Conservation (phyloP, 768 basidiomycete species). For the Phallus indusiatus region DNA sequence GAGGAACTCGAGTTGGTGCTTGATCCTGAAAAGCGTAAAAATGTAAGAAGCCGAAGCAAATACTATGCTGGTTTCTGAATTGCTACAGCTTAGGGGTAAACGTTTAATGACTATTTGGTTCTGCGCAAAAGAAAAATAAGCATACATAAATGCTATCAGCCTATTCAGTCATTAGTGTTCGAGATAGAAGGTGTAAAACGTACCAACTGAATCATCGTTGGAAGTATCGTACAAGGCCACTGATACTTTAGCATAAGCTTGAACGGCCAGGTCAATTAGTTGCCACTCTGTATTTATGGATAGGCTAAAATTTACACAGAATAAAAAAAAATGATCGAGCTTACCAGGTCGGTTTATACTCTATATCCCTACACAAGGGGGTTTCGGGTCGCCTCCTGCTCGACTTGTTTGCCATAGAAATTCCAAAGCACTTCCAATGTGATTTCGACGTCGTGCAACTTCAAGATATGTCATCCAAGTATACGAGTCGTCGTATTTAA, state of each 20-base stretch:
- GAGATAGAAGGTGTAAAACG: conserved; percentile 27
- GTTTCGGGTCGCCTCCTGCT: conserved; percentile 54
- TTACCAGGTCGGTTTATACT: conserved; percentile 70
- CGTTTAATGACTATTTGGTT: conserved; percentile 14
- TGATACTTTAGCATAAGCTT: conserved; percentile 73
- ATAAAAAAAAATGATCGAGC: conserved; percentile 12
- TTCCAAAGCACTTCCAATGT: conserved; percentile 67
- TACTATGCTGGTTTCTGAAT: conserved; percentile 68
- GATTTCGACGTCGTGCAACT: conserved; percentile 59
- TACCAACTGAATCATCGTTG: conserved; percentile 83
- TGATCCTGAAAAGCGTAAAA: conserved; percentile 62
- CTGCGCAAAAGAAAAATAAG: too few species aligned
- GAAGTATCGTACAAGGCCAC: conserved; percentile 93
- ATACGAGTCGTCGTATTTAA: conserved; percentile 59
- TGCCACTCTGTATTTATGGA: conserved; percentile 73
- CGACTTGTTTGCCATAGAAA: conserved; percentile 53
- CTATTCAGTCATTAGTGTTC: conserved; percentile 53
- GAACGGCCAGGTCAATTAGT: conserved; percentile 71
- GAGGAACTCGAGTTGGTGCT: conserved; percentile 48
- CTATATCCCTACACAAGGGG: conserved; percentile 78
- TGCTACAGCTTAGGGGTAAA: conserved; percentile 53
- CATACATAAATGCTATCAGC: too few species aligned
- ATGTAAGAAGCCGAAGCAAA: conserved; percentile 73
- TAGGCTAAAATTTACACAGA: conserved; percentile 18
- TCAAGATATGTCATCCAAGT: conserved; percentile 72